Percentiles rank a stretch among this genome's conserved stretches.
phyloP scores from a whole-genome alignment of 208 protist species.

The Acanthamoeba sp. region DNA sequence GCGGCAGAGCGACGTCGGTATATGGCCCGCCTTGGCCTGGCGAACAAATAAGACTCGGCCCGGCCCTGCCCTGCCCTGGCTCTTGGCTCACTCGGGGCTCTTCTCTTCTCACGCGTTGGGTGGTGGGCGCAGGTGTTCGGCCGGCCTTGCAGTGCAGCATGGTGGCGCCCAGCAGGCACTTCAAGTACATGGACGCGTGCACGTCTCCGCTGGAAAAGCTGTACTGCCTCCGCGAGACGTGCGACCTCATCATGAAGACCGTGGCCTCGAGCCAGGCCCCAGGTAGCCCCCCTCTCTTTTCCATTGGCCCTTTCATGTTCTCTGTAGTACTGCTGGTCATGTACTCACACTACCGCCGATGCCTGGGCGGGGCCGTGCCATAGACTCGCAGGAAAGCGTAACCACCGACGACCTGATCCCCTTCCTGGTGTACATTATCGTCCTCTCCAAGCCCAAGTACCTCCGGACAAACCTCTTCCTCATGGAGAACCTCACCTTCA shows the following conservation, averaged over 20 bases:
- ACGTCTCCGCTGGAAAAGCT: slow-evolving; percentile 51
- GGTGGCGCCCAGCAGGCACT: slow-evolving; percentile 29
- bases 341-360: no score
- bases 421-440: slow-evolving; percentile 49
- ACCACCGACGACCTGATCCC: slow-evolving; percentile 52
- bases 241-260: slow-evolving; percentile 68
- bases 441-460: slow-evolving; percentile 39
- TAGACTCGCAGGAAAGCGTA: background rate
- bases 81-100: background rate
- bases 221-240: slow-evolving; percentile 47
- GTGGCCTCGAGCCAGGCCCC: background rate
- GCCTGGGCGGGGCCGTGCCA: no score
- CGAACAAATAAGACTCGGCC: no score
- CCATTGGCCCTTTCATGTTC: no score
- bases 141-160: slow-evolving; percentile 4
- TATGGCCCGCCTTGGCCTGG: background rate
- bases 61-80: no score
- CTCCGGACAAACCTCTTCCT: slow-evolving; percentile 13
- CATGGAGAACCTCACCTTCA: slow-evolving; percentile 61
- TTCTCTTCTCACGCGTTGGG: no score
- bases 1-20: slow-evolving; percentile 41
- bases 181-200: slow-evolving; percentile 34
- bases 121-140: background rate
- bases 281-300: no score
- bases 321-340: no score